Evolutionary conservation across 78 protist species (phyloP).

Genomic region (Dictyostelium intermedium): DNA sequence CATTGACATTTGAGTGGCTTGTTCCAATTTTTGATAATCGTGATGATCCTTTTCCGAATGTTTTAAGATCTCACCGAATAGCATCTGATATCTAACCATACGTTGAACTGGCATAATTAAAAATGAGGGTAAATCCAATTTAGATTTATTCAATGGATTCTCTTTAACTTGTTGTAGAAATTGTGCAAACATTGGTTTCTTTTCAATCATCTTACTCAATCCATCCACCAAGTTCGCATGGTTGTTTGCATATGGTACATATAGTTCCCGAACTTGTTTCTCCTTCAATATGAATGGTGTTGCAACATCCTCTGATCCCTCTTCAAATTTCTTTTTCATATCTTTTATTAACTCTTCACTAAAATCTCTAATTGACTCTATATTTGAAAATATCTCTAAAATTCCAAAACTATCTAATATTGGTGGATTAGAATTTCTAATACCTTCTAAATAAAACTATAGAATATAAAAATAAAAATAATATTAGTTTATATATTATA

Average conservation of each 20-base stretch:
- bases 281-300: background rate
- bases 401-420: background rate
- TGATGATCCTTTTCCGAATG: slow-evolving; percentile 34
- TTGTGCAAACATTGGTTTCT: slow-evolving; percentile 25
- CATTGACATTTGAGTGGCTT: slow-evolving; percentile 11
- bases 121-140: slow-evolving; percentile 25
- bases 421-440: background rate
- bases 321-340: slow-evolving; percentile 6
- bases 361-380: background rate
- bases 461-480: background rate
- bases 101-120: slow-evolving; percentile 82
- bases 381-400: slow-evolving; percentile 9
- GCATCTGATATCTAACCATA: slow-evolving; percentile 58
- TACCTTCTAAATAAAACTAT: slow-evolving; percentile 10
- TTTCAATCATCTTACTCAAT: slow-evolving; percentile 30
- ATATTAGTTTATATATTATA: no score
- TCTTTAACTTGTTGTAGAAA: slow-evolving; percentile 56
- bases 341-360: background rate
- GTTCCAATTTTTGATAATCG: slow-evolving; percentile 1
- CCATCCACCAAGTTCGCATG: slow-evolving; percentile 11
- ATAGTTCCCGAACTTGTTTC: background rate
- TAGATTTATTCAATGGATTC: background rate
- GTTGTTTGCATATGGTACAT: slow-evolving; percentile 19
- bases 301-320: background rate
- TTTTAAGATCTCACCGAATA: slow-evolving; percentile 44